Conservation (phyloP, 2,329 filamentous ascomycete genomes). For the Colletotrichum incanum region DNA sequence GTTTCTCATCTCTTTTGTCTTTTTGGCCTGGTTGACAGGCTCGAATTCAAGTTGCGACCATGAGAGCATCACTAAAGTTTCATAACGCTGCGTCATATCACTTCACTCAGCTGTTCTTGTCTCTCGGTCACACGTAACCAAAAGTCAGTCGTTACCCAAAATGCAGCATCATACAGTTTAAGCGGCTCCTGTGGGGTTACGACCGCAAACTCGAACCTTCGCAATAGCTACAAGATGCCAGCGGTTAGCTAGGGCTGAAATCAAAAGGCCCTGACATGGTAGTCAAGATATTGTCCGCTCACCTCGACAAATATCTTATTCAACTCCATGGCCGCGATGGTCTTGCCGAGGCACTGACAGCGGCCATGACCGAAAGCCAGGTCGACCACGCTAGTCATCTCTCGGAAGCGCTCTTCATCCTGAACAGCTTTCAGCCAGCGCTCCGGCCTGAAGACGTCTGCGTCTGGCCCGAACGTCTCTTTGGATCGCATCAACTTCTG, state of each 20-base stretch:
- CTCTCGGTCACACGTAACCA: slow-evolving; percentile 43
- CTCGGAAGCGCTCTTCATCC: slow-evolving; percentile 48
- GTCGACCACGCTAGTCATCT: slow-evolving; percentile 57
- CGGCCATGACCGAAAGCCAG: slow-evolving; percentile 60
- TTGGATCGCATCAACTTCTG: slow-evolving; percentile 57
- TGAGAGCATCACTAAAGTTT: no score
- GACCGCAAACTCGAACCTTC: slow-evolving; percentile 45
- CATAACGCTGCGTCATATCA: neutral
- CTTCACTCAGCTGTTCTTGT: neutral
- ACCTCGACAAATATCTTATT: slow-evolving; percentile 62
- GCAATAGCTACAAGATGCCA: slow-evolving; percentile 47
- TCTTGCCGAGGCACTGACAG: slow-evolving; percentile 62
- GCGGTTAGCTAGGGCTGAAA: neutral
- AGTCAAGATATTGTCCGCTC: slow-evolving; percentile 14
- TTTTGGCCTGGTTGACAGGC: no score
- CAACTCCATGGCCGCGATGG: slow-evolving; percentile 61
- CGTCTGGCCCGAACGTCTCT: slow-evolving; percentile 61
- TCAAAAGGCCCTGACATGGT: neutral
- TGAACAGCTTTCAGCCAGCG: slow-evolving; percentile 61
- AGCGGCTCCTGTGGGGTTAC: slow-evolving; percentile 44
- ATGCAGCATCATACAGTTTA: slow-evolving; percentile 41
- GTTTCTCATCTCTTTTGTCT: no score
- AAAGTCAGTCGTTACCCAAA: slow-evolving; percentile 46
- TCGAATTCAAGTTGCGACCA: no score
- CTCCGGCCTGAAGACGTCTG: slow-evolving; percentile 62